phyloP scores from a whole-genome alignment of 805 yeast genomes.

The Zygotorulaspora sp. region DNA sequence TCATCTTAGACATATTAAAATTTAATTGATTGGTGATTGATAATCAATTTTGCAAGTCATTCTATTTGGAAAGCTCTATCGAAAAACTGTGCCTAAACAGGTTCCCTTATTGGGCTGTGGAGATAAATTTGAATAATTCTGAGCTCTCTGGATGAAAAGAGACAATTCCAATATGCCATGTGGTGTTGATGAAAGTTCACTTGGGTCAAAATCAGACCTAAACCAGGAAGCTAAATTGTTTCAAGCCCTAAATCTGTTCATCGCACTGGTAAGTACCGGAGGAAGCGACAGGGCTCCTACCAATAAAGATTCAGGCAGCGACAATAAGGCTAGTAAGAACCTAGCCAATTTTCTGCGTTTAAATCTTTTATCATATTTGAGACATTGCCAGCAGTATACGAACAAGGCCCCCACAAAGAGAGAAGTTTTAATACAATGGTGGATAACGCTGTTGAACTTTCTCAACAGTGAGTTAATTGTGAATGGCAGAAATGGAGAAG shows the following conservation, averaged over 20 bases:
- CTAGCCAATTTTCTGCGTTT: slow-evolving; percentile 17
- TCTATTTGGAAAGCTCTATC: no score
- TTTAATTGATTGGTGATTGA: no score
- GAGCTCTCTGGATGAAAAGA: no score
- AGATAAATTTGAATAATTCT: no score
- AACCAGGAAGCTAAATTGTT: slow-evolving; percentile 21
- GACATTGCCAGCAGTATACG: slow-evolving; percentile 12
- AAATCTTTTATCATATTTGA: slow-evolving; percentile 16
- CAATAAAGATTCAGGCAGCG: neutral
- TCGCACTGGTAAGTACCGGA: slow-evolving; percentile 17
- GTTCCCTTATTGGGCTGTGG: no score
- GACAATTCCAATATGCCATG: neutral
- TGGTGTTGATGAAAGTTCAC: no score
- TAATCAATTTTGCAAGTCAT: no score
- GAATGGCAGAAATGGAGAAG: slow-evolving; percentile 3
- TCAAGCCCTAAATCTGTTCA: slow-evolving; percentile 22
- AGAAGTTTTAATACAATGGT: slow-evolving; percentile 32
- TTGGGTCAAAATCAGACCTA: no score
- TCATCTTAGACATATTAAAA: no score
- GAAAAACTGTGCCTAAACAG: no score
- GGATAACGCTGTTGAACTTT: slow-evolving; percentile 30
- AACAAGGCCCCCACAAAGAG: slow-evolving; percentile 8
- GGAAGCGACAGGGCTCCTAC: neutral
- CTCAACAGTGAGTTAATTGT: slow-evolving; percentile 19
- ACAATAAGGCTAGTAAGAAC: slow-evolving; percentile 5